Base-by-base conservation (phyloP, 2,329 filamentous ascomycete species). In the Colletotrichum scovillei region DNA sequence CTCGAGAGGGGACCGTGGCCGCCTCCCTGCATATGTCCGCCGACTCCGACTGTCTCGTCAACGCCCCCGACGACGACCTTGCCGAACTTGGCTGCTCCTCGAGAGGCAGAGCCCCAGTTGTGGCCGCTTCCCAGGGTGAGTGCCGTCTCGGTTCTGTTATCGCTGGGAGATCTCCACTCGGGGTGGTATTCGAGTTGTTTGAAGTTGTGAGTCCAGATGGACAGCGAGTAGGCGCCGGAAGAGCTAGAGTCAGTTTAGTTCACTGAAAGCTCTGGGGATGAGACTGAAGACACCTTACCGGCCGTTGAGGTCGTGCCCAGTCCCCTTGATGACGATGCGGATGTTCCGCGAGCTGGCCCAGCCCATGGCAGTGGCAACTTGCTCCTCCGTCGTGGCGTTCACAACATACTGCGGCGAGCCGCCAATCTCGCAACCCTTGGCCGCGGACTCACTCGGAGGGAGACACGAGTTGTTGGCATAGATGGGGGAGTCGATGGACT, bases 11-110 rank as follows among this genome's bases (percentile, higher is more conserved):
- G 82, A 0, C 84, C 85, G 76, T 91, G 89, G 0, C 90, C 90
- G 14, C 89, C 90, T 8, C 89, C 90, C 79, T 90, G 88, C 2
- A 85, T 86, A 71, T 90, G 90, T 1, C 90, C 91, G n/a, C 90
- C 91, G 14, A 90, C 78, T 9, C 90, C 90, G 4, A 92, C 90
- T 0, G 88, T 90, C 72, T 89, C 86, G 4, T 89, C 89, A 0
- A 86, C 87, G 5, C 91, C 83, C 7, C 88, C 84, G 14, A 84
- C 79, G 2, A 89, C 75, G 1, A 79, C 78, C 26, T 82, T 84
- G 58, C 82, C 76, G 0, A 79, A 78, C 56, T 86, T 76, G 1
- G 86, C 86, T 32, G 83, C 79, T 26, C 80, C 77, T 32, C 88
- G 83, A 1, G 85, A 81, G 56, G 89, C 73, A 86, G 84, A 30